Conservation (phyloP, 495 filamentous ascomycete genomes). For the Bombardia bombarda region DNA sequence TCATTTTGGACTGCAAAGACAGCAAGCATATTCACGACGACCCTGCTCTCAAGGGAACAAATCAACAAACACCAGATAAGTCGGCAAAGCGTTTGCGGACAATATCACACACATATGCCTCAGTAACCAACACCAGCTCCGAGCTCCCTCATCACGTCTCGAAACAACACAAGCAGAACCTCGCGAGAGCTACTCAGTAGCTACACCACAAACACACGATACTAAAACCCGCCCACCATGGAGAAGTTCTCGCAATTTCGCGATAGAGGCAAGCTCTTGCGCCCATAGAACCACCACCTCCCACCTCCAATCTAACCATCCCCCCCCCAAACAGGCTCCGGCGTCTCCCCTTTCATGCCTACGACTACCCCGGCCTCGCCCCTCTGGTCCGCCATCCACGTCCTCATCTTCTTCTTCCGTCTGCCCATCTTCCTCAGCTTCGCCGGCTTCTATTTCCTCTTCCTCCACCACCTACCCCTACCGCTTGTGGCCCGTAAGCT, state of each 20-base stretch:
- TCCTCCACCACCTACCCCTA: slow-evolving; percentile 83
- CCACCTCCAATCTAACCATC: slow-evolving; percentile 9
- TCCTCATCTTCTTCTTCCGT: slow-evolving; percentile 71
- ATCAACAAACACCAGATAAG: too few relatives aligned
- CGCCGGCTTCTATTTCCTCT: slow-evolving; percentile 60
- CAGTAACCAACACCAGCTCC: too few relatives aligned
- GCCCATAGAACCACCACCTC: not conserved
- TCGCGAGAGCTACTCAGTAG: too few relatives aligned
- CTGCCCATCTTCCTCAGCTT: slow-evolving; percentile 69
- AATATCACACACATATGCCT: too few relatives aligned
- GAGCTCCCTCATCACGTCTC: too few relatives aligned
- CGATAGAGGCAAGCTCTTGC: slow-evolving; percentile 63
- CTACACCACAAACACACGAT: not conserved
- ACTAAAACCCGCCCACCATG: slow-evolving; percentile 43
- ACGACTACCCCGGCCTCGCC: slow-evolving; percentile 53
- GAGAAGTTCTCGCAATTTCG: slow-evolving; percentile 97
- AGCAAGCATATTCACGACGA: too few relatives aligned
- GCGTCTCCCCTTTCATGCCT: slow-evolving; percentile 92
- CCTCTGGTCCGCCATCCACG: slow-evolving; percentile 52
- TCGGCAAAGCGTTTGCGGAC: too few relatives aligned
- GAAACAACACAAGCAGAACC: too few relatives aligned
- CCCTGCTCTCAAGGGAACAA: too few relatives aligned
- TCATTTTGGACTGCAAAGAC: too few relatives aligned
- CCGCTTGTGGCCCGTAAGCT: slow-evolving; percentile 72
- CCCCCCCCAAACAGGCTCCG: slow-evolving; percentile 57